These are phyloP conservation scores for Microstegium vimineum DNA, from an alignment of 176 grass and related monocot genomes.

Conservation along the genomic window DNA sequence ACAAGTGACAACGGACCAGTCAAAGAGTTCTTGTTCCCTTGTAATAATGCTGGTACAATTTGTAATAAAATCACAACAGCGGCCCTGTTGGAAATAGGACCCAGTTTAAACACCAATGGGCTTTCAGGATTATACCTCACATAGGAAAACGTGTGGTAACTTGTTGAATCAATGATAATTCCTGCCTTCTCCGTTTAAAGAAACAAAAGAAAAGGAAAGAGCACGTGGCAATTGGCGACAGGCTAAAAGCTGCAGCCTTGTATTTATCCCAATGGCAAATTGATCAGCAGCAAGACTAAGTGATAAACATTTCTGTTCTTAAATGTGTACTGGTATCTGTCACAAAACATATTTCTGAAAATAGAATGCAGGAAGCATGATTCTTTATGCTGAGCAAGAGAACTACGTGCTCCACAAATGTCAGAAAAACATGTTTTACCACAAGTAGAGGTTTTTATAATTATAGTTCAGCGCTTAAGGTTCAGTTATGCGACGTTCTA, in stretches of 20 bases:
- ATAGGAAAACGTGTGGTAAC: neutral
- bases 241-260: neutral
- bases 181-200: neutral
- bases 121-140: constrained; percentile 12
- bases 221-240: neutral
- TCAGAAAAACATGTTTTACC: neutral
- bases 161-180: neutral
- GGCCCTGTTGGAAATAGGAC: constrained; percentile 1
- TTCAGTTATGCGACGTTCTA: neutral
- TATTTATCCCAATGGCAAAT: neutral
- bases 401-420: neutral
- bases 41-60: constrained; percentile 19
- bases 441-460: neutral
- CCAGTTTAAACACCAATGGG: neutral
- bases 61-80: constrained; percentile 31
- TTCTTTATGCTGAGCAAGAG: neutral
- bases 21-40: constrained; percentile 37
- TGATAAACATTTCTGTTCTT: neutral
- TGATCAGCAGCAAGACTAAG: neutral
- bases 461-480: neutral
- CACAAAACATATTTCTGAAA: neutral
- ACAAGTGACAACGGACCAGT: constrained; percentile 45
- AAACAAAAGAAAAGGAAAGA: neutral
- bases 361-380: neutral
- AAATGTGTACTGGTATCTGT: neutral